Evolutionary conservation across 257 asterid species (phyloP), one percentile per base, ranked within the genome.

Genomic region (Eustoma russellianum): DNA sequence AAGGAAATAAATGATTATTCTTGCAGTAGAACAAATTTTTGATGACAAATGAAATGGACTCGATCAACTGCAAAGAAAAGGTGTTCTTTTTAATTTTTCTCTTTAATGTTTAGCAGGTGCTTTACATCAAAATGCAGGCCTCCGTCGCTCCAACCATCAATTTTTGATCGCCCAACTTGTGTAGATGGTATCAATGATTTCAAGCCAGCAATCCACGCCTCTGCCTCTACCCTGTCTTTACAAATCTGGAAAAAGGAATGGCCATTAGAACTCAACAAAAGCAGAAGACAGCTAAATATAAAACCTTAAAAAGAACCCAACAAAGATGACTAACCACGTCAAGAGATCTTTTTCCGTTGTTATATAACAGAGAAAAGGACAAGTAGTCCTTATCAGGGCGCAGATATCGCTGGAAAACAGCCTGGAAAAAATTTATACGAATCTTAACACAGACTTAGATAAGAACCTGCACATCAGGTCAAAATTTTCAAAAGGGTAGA

Each of bases 131-230:
- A 86, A 68, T 70, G 71, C 72, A 86, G 82, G 70, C 86, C 94
- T 50, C 94, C 95, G 52, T 86, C 96, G 70, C 70, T 65, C 95
- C 96, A 86, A 60, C 98, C 95, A 66, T 91, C 96, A 80, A 86
- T 88, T 71, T 91, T 86, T 58, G 95, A 83, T 64, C 95, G 86
- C 52, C 93, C 93, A 55, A 79, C 85, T 76, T 79, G 93, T 64
- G 92, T 85, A 53, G 74, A 61, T 52, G 95, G 75, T 76, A 83
- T 82, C 75, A 90, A 64, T 52, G 94, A 79, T 79, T 76, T 80
- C 46, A 86, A 86, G 50, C 95, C 92, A 71, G 83, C 83, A 56
- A 87, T 86, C 96, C 96, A 86, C 73, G 77, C 82, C 79, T 86
- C 92, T 60, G 98, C 88, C 76, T 90, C 98, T 66, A 78, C 94